A percentile compares a stretch with the other conserved stretches of the same genome.
Conservation (phyloP, 1,139 yeast genomes). For the Taphrina populina region DNA sequence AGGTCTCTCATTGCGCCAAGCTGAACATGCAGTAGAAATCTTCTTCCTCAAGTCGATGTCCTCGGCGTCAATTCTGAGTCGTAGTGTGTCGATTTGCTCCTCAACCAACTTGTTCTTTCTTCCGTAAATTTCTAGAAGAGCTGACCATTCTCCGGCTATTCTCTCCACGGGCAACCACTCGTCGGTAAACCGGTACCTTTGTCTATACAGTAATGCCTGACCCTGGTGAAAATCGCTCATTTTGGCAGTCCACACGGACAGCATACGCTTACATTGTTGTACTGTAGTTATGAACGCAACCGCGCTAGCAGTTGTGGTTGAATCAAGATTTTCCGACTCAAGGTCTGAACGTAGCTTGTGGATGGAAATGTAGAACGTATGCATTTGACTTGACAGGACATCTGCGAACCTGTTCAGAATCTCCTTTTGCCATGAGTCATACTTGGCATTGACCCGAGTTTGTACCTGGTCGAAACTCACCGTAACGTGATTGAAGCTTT, state of each 20-base stretch:
- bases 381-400: conserved; percentile 45
- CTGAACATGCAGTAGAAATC: conserved; percentile 45
- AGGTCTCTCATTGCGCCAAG: conserved; percentile 58
- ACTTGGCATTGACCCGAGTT: conserved; percentile 55
- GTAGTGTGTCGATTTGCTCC: conserved; percentile 37
- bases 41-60: conserved; percentile 50
- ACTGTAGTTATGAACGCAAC: conserved; percentile 47
- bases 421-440: conserved; percentile 59
- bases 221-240: conserved; percentile 47
- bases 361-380: conserved; percentile 43
- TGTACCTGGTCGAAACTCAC: conserved; percentile 57
- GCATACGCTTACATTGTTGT: conserved; percentile 42
- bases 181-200: conserved; percentile 53
- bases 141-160: conserved; percentile 54
- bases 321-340: conserved; percentile 46
- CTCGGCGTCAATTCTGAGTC: conserved; percentile 38
- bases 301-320: conserved; percentile 47
- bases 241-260: conserved; percentile 45
- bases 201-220: conserved; percentile 51
- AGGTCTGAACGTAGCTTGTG: conserved; percentile 44
- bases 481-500: conserved; percentile 49
- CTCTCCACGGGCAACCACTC: conserved; percentile 69
- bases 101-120: conserved; percentile 44
- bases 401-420: conserved; percentile 52
- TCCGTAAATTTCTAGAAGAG: conserved; percentile 51